phyloP scores from a whole-genome alignment of 2,329 filamentous ascomycete species.

The Hypoxylon sp. region DNA sequence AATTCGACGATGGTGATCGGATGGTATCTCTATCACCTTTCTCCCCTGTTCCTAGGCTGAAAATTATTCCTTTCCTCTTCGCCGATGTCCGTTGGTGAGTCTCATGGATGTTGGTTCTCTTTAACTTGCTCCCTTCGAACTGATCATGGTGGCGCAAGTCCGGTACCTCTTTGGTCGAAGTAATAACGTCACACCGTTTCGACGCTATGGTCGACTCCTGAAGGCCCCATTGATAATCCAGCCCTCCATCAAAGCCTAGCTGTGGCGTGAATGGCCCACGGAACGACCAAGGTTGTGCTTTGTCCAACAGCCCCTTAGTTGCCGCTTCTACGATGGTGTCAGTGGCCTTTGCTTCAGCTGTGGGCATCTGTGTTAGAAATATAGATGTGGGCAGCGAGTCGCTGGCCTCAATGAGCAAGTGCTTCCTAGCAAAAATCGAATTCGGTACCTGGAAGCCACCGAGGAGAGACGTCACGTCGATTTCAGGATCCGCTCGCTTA shows the following conservation, averaged over 20 bases:
- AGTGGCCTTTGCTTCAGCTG: constrained; percentile 60
- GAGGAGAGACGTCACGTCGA: constrained; percentile 51
- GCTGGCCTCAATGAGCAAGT: constrained; percentile 55
- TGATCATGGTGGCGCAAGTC: constrained; percentile 3
- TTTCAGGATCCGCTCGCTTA: constrained; percentile 30
- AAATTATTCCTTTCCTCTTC: constrained; percentile 46
- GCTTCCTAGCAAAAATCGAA: constrained; percentile 62
- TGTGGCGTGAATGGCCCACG: constrained; percentile 62
- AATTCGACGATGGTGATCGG: constrained; percentile 19
- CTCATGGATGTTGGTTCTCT: constrained; percentile 1
- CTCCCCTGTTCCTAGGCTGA: constrained; percentile 22
- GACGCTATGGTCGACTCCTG: constrained; percentile 40
- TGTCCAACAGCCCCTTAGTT: constrained; percentile 49
- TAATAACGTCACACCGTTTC: constrained; percentile 46
- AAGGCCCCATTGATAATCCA: constrained; percentile 59
- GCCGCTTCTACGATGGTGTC: constrained; percentile 53
- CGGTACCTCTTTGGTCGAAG: constrained; percentile 15
- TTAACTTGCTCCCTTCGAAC: background rate
- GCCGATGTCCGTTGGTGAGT: constrained; percentile 28
- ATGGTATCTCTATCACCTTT: background rate
- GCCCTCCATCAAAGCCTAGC: constrained; percentile 62
- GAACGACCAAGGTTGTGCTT: constrained; percentile 53
- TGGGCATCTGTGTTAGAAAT: constrained; percentile 57
- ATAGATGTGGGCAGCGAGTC: constrained; percentile 55
- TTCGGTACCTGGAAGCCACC: constrained; percentile 59